Evolutionary conservation across 2,329 filamentous ascomycete genomes (phyloP).

Genomic region (Fusarium neocosmosporiellum): DNA sequence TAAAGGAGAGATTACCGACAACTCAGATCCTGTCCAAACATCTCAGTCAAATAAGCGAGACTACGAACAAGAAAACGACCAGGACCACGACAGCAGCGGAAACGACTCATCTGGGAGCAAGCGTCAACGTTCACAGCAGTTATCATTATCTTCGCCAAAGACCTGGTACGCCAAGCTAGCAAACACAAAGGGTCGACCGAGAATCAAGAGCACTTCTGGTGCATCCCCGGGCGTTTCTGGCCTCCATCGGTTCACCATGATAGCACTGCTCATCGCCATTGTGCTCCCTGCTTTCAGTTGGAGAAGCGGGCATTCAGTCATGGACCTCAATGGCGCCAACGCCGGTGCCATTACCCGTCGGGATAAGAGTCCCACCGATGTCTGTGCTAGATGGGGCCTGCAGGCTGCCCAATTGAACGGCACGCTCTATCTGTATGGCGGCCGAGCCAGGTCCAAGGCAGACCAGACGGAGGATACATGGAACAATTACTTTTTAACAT

Average conservation of each 20-base stretch:
- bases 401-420: slow-evolving; percentile 79
- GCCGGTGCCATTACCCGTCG: slow-evolving; percentile 56
- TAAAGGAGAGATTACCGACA: slow-evolving; percentile 48
- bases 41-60: slow-evolving; percentile 9
- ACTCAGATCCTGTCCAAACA: slow-evolving; percentile 34
- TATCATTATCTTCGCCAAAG: slow-evolving; percentile 38
- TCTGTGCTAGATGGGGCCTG: slow-evolving; percentile 74
- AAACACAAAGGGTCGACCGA: slow-evolving; percentile 52
- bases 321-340: slow-evolving; percentile 57
- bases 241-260: slow-evolving; percentile 58
- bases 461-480: slow-evolving; percentile 73
- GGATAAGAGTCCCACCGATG: slow-evolving; percentile 50
- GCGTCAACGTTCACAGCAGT: slow-evolving; percentile 23
- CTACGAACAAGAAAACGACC: slow-evolving; percentile 9
- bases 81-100: slow-evolving; percentile 5
- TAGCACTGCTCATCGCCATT: slow-evolving; percentile 62
- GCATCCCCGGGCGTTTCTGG: slow-evolving; percentile 55
- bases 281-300: slow-evolving; percentile 61
- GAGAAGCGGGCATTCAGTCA: slow-evolving; percentile 50
- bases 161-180: slow-evolving; percentile 59
- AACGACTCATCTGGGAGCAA: slow-evolving; percentile 1
- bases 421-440: slow-evolving; percentile 81
- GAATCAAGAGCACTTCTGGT: slow-evolving; percentile 56
- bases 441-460: slow-evolving; percentile 67
- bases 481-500: slow-evolving; percentile 79